A percentile compares a stretch with the other conserved stretches of the same genome.
These are phyloP conservation scores for Mycena vulgaris DNA, from an alignment of 768 basidiomycete species.

Conservation along the genomic window DNA sequence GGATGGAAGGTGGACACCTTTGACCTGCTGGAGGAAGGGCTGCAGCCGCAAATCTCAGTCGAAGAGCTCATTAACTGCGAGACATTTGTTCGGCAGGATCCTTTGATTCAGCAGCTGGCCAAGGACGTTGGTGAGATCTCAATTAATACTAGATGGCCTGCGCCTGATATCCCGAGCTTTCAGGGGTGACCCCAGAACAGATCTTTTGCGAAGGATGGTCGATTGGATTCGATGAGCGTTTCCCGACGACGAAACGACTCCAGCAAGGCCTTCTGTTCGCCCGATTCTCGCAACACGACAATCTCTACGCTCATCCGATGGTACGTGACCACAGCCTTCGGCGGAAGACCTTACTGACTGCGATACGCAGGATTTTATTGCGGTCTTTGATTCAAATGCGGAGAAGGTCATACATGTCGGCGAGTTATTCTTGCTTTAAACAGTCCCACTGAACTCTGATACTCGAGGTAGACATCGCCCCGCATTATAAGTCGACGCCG, in stretches of 20 bases:
- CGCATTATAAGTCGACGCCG: constrained; percentile 64
- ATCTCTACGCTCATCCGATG: constrained; percentile 92
- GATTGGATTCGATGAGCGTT: constrained; percentile 91
- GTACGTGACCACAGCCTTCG: constrained; percentile 53
- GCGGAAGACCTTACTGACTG: constrained; percentile 29
- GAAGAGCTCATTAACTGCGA: constrained; percentile 88
- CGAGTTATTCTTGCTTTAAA: constrained; percentile 30
- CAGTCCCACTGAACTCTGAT: constrained; percentile 13
- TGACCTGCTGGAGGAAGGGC: constrained; percentile 72
- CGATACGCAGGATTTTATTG: constrained; percentile 74
- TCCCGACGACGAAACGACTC: constrained; percentile 75
- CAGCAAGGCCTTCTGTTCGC: constrained; percentile 90
- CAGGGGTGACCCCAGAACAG: constrained; percentile 81
- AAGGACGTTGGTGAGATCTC: constrained; percentile 77
- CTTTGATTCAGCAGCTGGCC: constrained; percentile 77
- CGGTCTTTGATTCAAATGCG: constrained; percentile 79
- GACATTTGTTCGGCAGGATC: constrained; percentile 76
- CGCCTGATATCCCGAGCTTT: neutral
- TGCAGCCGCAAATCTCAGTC: constrained; percentile 87
- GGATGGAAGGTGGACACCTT: constrained; percentile 77
- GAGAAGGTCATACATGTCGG: constrained; percentile 86
- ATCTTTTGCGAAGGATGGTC: constrained; percentile 91
- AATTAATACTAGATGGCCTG: neutral
- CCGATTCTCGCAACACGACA: constrained; percentile 82
- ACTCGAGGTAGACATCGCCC: constrained; percentile 87